phyloP scores from a whole-genome alignment of 805 yeast species.

The Starmerella riodocensis region DNA sequence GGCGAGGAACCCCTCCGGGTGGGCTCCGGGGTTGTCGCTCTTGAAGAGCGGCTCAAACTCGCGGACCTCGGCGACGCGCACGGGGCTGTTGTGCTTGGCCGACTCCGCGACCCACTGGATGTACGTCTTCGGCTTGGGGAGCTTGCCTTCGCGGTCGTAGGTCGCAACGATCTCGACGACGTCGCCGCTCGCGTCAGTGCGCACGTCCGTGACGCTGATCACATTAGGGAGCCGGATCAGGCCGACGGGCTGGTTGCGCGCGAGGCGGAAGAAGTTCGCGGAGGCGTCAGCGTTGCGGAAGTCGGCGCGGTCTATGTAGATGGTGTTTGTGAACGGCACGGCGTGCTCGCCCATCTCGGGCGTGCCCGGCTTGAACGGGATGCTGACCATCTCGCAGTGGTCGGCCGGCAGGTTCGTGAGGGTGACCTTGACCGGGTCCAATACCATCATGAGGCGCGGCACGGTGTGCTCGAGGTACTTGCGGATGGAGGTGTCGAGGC shows the following conservation, averaged over 20 bases:
- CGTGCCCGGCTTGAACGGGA: slow-evolving; percentile 84
- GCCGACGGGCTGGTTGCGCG: slow-evolving; percentile 92
- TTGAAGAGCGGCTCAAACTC: slow-evolving; percentile 77
- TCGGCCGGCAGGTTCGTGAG: slow-evolving; percentile 71
- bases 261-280: slow-evolving; percentile 76
- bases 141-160: slow-evolving; percentile 49
- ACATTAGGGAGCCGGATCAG: slow-evolving; percentile 80
- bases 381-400: slow-evolving; percentile 51
- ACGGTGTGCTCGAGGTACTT: slow-evolving; percentile 76
- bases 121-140: slow-evolving; percentile 80
- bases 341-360: slow-evolving; percentile 61
- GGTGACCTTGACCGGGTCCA: slow-evolving; percentile 72
- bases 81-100: slow-evolving; percentile 46
- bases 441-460: slow-evolving; percentile 87
- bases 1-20: slow-evolving; percentile 76
- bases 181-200: slow-evolving; percentile 48
- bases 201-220: slow-evolving; percentile 55
- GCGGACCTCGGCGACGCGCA: slow-evolving; percentile 61
- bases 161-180: slow-evolving; percentile 61
- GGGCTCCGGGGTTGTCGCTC: slow-evolving; percentile 78
- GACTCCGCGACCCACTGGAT: slow-evolving; percentile 92
- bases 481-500: slow-evolving; percentile 85
- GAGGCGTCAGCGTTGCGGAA: slow-evolving; percentile 46
- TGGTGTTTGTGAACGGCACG: slow-evolving; percentile 61
- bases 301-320: slow-evolving; percentile 82